Conservation (phyloP, 2,329 filamentous ascomycete genomes). For the Salinomyces thailandicus region DNA sequence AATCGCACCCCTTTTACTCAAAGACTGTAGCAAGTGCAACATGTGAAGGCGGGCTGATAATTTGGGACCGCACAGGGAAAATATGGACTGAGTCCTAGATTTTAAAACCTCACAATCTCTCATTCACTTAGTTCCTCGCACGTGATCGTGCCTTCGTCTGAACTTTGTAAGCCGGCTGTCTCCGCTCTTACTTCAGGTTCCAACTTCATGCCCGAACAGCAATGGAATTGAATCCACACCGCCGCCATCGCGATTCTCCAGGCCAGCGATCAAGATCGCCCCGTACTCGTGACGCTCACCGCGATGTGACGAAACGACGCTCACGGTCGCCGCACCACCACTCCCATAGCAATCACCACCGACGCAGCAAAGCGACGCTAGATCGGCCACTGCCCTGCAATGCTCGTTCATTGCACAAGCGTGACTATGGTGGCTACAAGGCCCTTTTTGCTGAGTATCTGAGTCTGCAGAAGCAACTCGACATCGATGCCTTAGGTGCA, state of each 20-base stretch:
- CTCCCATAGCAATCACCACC: conserved; percentile 7
- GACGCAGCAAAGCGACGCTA: conserved; percentile 1
- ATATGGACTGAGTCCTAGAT: too few species aligned
- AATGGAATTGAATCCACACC: too few species aligned
- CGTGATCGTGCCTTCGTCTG: too few species aligned
- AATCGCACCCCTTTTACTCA: too few species aligned
- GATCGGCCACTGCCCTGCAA: conserved; percentile 14
- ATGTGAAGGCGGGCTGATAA: too few species aligned
- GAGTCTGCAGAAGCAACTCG: conserved; percentile 71
- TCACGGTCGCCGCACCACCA: conserved; percentile 19
- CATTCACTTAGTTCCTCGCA: too few species aligned
- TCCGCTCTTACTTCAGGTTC: too few species aligned
- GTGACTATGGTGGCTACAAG: conserved; percentile 55
- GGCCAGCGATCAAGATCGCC: conserved; percentile 20
- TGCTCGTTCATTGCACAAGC: conserved; percentile 51
- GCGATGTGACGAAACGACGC: conserved; percentile 15
- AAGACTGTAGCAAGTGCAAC: too few species aligned
- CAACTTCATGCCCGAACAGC: too few species aligned
- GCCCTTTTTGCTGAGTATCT: conserved; percentile 75
- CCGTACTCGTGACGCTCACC: conserved; percentile 1
- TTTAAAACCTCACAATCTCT: too few species aligned
- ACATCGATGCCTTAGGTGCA: conserved; percentile 58
- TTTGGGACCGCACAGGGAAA: too few species aligned
- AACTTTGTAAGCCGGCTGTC: too few species aligned
- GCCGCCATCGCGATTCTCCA: not conserved